Evolutionary conservation across 2,329 filamentous ascomycete genomes (phyloP).

Genomic region (Sporothrix phasma): DNA sequence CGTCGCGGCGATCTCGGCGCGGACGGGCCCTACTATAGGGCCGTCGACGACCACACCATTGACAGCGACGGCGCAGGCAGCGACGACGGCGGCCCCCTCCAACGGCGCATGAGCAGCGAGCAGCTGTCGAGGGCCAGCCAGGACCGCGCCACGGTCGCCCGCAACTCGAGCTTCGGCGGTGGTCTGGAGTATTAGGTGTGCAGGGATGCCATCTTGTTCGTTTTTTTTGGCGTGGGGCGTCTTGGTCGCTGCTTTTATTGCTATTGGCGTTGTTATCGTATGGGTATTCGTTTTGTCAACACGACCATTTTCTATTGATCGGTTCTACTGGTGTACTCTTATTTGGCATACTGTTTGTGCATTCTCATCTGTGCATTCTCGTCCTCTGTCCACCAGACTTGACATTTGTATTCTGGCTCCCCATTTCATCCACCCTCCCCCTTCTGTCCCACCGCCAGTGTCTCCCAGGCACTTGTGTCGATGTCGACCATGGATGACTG

Average conservation of each 20-base stretch:
- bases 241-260: neutral
- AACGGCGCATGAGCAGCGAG: constrained; percentile 34
- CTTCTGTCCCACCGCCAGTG: neutral
- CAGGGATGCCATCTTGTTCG: neutral
- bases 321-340: neutral
- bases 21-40: constrained; percentile 30
- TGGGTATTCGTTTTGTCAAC: neutral
- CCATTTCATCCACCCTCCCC: too few species aligned
- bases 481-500: neutral
- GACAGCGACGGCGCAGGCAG: constrained; percentile 10
- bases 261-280: neutral
- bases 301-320: neutral
- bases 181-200: constrained; percentile 32
- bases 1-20: constrained; percentile 30
- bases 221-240: neutral
- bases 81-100: constrained; percentile 18
- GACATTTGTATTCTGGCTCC: too few species aligned
- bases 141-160: constrained; percentile 37
- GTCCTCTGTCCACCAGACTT: neutral
- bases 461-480: neutral
- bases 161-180: constrained; percentile 41
- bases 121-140: constrained; percentile 34
- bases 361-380: too few species aligned
- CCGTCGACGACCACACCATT: neutral
- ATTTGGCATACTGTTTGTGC: too few species aligned